Conservation (phyloP, 2,329 filamentous ascomycete genomes). For the Claviceps citrina region DNA sequence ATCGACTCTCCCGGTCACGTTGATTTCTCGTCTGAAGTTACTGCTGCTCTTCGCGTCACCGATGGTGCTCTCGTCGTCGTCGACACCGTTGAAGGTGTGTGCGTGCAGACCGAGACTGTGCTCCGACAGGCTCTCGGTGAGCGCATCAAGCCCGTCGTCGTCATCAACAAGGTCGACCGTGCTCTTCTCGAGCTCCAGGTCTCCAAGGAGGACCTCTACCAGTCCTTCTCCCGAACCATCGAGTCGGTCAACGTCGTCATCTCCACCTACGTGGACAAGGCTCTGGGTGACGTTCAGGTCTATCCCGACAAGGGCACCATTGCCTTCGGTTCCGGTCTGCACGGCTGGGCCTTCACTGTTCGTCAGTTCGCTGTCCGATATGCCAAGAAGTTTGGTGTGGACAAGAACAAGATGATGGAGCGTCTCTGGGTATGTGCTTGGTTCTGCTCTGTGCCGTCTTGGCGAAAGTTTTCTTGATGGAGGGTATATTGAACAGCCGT, state of each 20-base stretch:
- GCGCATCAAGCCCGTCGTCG: conserved; percentile 98
- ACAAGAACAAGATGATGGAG: conserved; percentile 99
- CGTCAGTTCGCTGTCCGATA: conserved; percentile 93
- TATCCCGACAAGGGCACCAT: conserved; percentile 96
- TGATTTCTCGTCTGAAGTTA: conserved; percentile 99
- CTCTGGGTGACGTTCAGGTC: conserved; percentile 93
- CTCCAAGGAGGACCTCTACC: conserved; percentile 97
- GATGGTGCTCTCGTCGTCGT: conserved; percentile 99
- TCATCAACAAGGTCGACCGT: conserved; percentile 99
- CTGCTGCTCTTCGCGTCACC: conserved; percentile 97
- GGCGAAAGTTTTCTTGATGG: background rate
- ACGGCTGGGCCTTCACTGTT: conserved; percentile 99
- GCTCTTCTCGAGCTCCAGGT: conserved; percentile 98
- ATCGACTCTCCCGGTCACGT: conserved; percentile 99
- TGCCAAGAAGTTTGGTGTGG: conserved; percentile 99
- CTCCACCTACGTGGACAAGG: conserved; percentile 95
- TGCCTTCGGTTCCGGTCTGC: conserved; percentile 97
- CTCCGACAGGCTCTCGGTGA: conserved; percentile 97
- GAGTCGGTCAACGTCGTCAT: conserved; percentile 99
- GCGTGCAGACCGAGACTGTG: conserved; percentile 99
- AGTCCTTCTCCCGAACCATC: conserved; percentile 98
- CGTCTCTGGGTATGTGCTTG: conserved; percentile 70
- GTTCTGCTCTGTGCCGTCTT: background rate
- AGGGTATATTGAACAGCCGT: background rate
- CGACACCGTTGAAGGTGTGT: conserved; percentile 99